These are phyloP conservation scores for Ustilago vetiveriae DNA, from an alignment of 1,284 basidiomycete genomes.

Conservation along the genomic window DNA sequence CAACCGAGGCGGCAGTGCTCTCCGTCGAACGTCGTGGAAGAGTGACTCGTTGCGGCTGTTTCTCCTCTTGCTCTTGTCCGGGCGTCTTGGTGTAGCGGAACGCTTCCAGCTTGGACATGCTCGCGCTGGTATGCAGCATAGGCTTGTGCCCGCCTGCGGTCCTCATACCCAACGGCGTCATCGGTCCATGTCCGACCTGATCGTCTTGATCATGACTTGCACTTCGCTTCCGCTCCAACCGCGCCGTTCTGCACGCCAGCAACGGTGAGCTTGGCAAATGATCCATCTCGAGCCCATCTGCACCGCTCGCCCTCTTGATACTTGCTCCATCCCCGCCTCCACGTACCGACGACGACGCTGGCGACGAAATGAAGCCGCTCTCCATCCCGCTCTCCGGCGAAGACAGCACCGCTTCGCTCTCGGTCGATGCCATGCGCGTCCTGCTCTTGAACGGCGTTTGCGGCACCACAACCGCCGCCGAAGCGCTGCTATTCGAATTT, in stretches of 20 bases:
- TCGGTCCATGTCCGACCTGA: constrained; percentile 10
- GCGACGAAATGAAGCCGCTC: constrained; percentile 45
- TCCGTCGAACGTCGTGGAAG: constrained; percentile 6
- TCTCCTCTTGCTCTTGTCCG: constrained; percentile 6
- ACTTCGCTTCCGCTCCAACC: background rate
- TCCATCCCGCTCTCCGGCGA: constrained; percentile 26
- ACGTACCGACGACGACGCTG: constrained; percentile 31
- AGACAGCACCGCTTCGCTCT: constrained; percentile 5
- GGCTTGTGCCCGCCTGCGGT: constrained; percentile 5
- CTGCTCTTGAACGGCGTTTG: constrained; percentile 29
- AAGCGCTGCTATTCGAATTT: constrained; percentile 5
- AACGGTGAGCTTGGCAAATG: constrained; percentile 21
- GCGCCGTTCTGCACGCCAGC: background rate
- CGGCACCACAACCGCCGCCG: constrained; percentile 30
- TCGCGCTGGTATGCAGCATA: constrained; percentile 23
- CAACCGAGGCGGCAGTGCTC: background rate
- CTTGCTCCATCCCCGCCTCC: constrained; percentile 1
- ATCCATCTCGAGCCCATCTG: constrained; percentile 9
- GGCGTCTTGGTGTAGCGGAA: constrained; percentile 26
- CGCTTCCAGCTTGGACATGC: constrained; percentile 42
- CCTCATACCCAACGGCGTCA: constrained; percentile 17
- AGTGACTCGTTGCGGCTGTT: constrained; percentile 1
- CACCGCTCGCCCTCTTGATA: background rate
- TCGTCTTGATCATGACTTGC: constrained; percentile 8
- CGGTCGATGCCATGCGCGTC: constrained; percentile 18